Evolutionary conservation across 495 filamentous ascomycete species (phyloP).

Genomic region (Penicillium coprophilum): DNA sequence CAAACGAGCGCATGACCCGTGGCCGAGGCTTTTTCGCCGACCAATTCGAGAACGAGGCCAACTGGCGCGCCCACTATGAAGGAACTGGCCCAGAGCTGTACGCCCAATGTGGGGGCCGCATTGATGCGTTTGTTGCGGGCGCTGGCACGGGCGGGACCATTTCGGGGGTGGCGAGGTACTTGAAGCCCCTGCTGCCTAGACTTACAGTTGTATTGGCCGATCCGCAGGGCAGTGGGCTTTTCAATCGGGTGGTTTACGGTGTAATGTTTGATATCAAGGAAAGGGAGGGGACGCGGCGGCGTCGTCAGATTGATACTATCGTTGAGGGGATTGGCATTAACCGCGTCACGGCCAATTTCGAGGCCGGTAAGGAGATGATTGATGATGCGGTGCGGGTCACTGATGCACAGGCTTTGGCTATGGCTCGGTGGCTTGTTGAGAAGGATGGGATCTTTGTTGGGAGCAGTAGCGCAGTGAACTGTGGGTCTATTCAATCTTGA

Average conservation of each 20-base stretch:
- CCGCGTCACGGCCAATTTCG: constrained; percentile 86
- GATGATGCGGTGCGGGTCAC: constrained; percentile 88
- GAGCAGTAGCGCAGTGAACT: constrained; percentile 94
- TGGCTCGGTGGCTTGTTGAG: constrained; percentile 95
- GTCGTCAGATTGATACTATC: constrained; percentile 91
- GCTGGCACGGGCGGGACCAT: constrained; percentile 96
- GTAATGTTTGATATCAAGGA: constrained; percentile 94
- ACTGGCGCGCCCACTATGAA: constrained; percentile 79
- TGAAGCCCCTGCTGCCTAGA: constrained; percentile 67
- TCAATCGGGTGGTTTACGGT: constrained; percentile 83
- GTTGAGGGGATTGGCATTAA: constrained; percentile 97
- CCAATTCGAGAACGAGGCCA: constrained; percentile 89
- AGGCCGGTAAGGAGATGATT: constrained; percentile 76
- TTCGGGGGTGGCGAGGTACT: constrained; percentile 75
- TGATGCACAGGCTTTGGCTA: constrained; percentile 87
- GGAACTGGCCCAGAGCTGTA: constrained; percentile 90
- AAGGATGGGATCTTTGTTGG: constrained; percentile 94
- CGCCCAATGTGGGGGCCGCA: constrained; percentile 66
- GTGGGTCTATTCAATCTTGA: constrained; percentile 44
- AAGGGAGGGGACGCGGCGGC: constrained; percentile 80
- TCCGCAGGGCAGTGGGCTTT: constrained; percentile 90
- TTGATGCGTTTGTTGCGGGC: constrained; percentile 94
- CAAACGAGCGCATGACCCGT: constrained; percentile 17
- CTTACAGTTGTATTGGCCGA: constrained; percentile 84
- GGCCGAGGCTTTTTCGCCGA: constrained; percentile 86